phyloP scores from a whole-genome alignment of 2,329 filamentous ascomycete species.

The Colletotrichum incanum region DNA sequence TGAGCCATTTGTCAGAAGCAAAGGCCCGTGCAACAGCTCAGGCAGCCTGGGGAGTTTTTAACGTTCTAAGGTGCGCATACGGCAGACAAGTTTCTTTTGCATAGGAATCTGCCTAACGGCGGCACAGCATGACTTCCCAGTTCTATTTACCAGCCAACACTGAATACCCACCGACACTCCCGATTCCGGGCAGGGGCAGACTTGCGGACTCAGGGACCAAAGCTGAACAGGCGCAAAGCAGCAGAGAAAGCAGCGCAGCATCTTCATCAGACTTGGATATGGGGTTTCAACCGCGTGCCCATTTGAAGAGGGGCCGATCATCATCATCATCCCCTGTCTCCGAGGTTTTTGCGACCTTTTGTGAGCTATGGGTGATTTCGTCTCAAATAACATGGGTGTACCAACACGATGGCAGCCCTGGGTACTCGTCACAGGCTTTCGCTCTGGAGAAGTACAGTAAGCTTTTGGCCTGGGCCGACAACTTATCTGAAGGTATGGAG shows the following conservation, averaged over 20 bases:
- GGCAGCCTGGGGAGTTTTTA: slow-evolving; percentile 53
- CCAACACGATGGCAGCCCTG: slow-evolving; percentile 43
- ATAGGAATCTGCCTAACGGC: not conserved
- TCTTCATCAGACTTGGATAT: not conserved
- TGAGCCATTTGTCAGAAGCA: slow-evolving; percentile 17
- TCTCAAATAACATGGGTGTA: slow-evolving; percentile 52
- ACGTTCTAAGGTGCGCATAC: slow-evolving; percentile 55
- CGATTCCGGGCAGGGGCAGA: slow-evolving; percentile 25
- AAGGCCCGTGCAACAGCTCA: slow-evolving; percentile 29
- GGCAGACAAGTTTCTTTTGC: not conserved
- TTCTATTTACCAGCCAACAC: slow-evolving; percentile 38
- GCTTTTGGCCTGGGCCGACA: slow-evolving; percentile 56
- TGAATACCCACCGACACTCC: slow-evolving; percentile 35
- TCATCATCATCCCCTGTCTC: slow-evolving; percentile 37
- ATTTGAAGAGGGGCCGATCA: slow-evolving; percentile 11
- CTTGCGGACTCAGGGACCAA: not conserved
- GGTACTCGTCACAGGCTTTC: slow-evolving; percentile 45
- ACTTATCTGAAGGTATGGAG: slow-evolving; percentile 49
- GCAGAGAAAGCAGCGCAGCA: not conserved
- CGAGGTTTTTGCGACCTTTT: slow-evolving; percentile 52
- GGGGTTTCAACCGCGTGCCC: not conserved
- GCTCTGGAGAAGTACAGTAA: slow-evolving; percentile 57
- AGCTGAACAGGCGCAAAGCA: not conserved
- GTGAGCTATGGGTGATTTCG: slow-evolving; percentile 56
- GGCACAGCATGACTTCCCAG: slow-evolving; percentile 27